Percentiles rank a stretch among this genome's conserved stretches.
phyloP scores from a whole-genome alignment of 306 rosid genomes.

The Abrus precatorius region DNA sequence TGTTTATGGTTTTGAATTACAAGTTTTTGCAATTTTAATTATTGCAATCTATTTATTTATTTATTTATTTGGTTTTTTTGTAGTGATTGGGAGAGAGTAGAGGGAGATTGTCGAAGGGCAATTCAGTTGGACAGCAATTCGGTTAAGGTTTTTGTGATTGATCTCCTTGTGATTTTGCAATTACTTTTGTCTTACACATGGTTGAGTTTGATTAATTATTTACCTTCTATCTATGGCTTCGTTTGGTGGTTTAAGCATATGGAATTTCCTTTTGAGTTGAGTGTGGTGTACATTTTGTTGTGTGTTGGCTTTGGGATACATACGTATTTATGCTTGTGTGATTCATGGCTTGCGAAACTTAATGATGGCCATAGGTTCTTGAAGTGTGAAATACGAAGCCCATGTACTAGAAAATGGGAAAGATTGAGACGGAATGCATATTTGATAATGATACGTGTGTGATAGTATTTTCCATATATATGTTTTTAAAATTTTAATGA shows the following conservation, averaged over 20 bases:
- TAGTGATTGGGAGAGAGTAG: slow-evolving; percentile 89
- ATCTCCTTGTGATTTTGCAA: slow-evolving; percentile 34
- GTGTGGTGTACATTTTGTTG: slow-evolving; percentile 9
- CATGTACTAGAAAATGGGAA: background rate
- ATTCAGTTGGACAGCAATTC: slow-evolving; percentile 74
- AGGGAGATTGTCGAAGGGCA: slow-evolving; percentile 87
- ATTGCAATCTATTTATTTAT: background rate
- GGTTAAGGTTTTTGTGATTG: slow-evolving; percentile 72
- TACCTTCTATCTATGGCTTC: slow-evolving; percentile 13
- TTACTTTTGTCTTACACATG: background rate
- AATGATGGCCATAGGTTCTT: background rate
- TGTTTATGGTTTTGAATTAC: slow-evolving; percentile 13
- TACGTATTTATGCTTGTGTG: background rate
- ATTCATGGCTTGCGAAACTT: background rate
- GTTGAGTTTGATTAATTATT: slow-evolving; percentile 26
- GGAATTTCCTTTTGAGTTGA: slow-evolving; percentile 15
- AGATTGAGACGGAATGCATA: background rate
- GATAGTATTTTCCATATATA: background rate
- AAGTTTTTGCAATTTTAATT: background rate
- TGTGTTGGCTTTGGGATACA: background rate
- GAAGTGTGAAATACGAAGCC: background rate
- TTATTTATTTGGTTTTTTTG: slow-evolving; percentile 40
- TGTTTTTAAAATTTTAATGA: background rate
- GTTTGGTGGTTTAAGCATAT: slow-evolving; percentile 24
- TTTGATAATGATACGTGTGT: background rate